phyloP scores from a whole-genome alignment of 192 early-diverging fungal genomes.

The Borealophlyctis nickersoniae region DNA sequence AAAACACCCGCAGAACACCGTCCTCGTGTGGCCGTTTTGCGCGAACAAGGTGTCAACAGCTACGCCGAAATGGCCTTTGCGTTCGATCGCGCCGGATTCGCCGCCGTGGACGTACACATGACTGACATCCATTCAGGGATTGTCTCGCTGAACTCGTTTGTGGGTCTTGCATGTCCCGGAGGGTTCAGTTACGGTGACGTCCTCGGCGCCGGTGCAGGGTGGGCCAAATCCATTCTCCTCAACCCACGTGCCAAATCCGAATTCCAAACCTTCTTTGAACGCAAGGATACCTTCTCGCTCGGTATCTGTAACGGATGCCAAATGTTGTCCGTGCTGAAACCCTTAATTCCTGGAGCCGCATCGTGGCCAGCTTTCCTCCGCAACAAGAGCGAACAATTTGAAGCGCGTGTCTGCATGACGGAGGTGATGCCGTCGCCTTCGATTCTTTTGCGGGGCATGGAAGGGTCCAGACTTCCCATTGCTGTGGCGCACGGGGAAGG shows the following conservation, averaged over 20 bases:
- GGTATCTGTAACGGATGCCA: conserved; percentile 99
- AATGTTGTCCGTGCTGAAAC: conserved; percentile 85
- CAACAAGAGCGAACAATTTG: conserved; percentile 95
- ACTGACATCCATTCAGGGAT: conserved; percentile 72
- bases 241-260: conserved; percentile 66
- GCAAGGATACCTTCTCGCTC: conserved; percentile 88
- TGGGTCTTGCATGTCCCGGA: conserved; percentile 90
- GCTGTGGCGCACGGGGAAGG: conserved; percentile 98
- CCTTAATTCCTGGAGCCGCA: conserved; percentile 82
- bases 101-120: conserved; percentile 97
- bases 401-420: conserved; percentile 82
- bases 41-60: conserved; percentile 98
- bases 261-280: conserved; percentile 77
- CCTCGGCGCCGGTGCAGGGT: conserved; percentile 95
- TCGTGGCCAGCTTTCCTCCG: conserved; percentile 90
- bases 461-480: conserved; percentile 84
- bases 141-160: conserved; percentile 63
- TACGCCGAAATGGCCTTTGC: conserved; percentile 93
- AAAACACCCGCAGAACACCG: conserved; percentile 19
- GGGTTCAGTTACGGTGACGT: conserved; percentile 99
- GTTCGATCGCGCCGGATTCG: conserved; percentile 92
- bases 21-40: conserved; percentile 89
- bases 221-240: conserved; percentile 89
- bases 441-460: conserved; percentile 92
- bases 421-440: conserved; percentile 46